Base-by-base conservation (phyloP, 306 rosid species). In the apple (Malus domestica) region DNA sequence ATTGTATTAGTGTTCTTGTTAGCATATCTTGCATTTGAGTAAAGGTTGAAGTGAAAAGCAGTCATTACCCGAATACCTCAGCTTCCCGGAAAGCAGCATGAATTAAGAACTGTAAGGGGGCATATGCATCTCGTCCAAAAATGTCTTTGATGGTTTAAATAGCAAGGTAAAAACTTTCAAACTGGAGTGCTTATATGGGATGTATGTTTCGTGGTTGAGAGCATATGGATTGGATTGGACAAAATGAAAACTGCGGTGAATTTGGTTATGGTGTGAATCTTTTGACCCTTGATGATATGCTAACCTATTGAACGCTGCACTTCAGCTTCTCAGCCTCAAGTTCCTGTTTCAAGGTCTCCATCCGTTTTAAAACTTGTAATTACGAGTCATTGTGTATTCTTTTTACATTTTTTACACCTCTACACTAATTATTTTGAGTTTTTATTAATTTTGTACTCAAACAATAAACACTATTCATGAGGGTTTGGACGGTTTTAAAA, bases 301-400 rank as follows among this genome's bases (percentile, higher is more conserved):
- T 76, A 76, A 77, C 68, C 71, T 84, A 73, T 15, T 62, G 77
- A 35, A 77, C 8, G 52, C 78, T 76, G 87, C 96, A 85, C 80
- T 80, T 90, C 67, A 55, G 81, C 82, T 81, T 88, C 64, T 73
- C 88, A 44, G 76, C 80, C 78, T 88, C 85, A 70, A 90, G 83
- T 78, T 88, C 90, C 66, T 80, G 86, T 73, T 79, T 87, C 58
- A 90, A 79, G 60, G 83, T 81, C 82, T 88, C 91, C 32, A 30
- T 30, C 4, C 4, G 32, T 30, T 30, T 3, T 30, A 30, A 30
- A 32, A 32, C 33, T 32, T 32, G 35, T 32, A 5, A 32, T 32
- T 32, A 32, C 35, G 35, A 32, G 6, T 32, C 6, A 32, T 32
- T 32, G 35, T 32, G 35, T 32, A 32, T 4, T 32, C 35, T 32